A percentile compares a stretch with the other conserved stretches of the same genome.
These are phyloP conservation scores for Nowakowskiella sp. DNA, from an alignment of 192 early-diverging fungal genomes.

Conservation along the genomic window DNA sequence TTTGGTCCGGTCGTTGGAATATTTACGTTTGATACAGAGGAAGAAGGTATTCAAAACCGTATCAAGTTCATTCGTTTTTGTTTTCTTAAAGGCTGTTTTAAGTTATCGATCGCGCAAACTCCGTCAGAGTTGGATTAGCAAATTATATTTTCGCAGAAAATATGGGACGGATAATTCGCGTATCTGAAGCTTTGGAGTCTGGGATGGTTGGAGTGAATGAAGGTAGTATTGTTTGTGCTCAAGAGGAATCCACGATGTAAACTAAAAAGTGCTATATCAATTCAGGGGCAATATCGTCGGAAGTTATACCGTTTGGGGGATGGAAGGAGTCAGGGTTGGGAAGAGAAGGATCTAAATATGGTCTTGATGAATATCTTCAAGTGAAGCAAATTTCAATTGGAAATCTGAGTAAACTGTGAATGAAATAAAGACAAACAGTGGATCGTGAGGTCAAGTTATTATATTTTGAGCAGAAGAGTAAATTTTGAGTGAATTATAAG, in stretches of 20 bases:
- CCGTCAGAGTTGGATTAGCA: slow-evolving; percentile 65
- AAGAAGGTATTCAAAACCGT: slow-evolving; percentile 22
- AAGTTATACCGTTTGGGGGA: slow-evolving; percentile 65
- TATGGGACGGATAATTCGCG: slow-evolving; percentile 64
- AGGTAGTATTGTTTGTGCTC: slow-evolving; percentile 44
- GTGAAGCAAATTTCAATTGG: slow-evolving; percentile 61
- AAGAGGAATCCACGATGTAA: neutral
- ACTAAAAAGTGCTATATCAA: neutral
- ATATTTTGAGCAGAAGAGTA: no score
- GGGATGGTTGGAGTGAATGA: slow-evolving; percentile 92
- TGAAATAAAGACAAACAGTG: no score
- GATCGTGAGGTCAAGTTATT: no score
- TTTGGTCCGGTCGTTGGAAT: slow-evolving; percentile 87
- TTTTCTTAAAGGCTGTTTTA: slow-evolving; percentile 18
- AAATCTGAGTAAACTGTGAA: no score
- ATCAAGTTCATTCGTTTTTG: neutral
- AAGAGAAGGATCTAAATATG: slow-evolving; percentile 59
- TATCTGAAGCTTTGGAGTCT: slow-evolving; percentile 69
- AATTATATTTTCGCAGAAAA: slow-evolving; percentile 78
- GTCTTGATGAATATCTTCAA: slow-evolving; percentile 61
- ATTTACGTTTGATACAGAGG: slow-evolving; percentile 66
- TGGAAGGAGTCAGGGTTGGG: slow-evolving; percentile 66
- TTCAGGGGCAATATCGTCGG: slow-evolving; percentile 24
- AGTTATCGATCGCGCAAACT: slow-evolving; percentile 68
- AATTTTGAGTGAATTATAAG: no score